Conservation (phyloP, 805 yeast species). For the Isabelozyma heimii region DNA sequence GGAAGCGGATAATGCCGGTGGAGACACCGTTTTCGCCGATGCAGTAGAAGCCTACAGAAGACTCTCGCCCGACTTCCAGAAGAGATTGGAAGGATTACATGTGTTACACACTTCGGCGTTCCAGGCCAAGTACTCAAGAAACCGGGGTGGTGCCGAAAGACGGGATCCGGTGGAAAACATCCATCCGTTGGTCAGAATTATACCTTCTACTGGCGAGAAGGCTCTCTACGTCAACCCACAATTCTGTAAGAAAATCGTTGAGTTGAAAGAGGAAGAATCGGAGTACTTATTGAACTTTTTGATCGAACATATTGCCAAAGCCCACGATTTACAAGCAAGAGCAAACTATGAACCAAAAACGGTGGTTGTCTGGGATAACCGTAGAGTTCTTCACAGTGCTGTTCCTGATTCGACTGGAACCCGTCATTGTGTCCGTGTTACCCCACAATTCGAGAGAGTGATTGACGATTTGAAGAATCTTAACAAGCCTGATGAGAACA, state of each 20-base stretch:
- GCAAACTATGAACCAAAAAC: constrained; percentile 34
- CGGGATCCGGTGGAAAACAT: constrained; percentile 34
- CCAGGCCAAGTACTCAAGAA: constrained; percentile 27
- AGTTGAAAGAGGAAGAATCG: constrained; percentile 37
- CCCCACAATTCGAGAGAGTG: constrained; percentile 41
- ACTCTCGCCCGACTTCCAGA: constrained; percentile 35
- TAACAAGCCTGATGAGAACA: constrained; percentile 26
- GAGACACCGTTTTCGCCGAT: constrained; percentile 40
- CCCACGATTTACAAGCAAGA: constrained; percentile 39
- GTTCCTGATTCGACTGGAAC: constrained; percentile 20
- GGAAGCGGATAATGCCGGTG: constrained; percentile 38
- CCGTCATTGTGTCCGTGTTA: constrained; percentile 35
- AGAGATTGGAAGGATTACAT: constrained; percentile 31
- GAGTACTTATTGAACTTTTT: constrained; percentile 32
- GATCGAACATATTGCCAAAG: constrained; percentile 26
- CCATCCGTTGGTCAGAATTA: constrained; percentile 39
- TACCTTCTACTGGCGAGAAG: constrained; percentile 38
- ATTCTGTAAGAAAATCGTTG: constrained; percentile 35
- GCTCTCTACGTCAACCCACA: constrained; percentile 32
- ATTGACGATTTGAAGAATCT: constrained; percentile 33
- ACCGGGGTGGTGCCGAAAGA: constrained; percentile 27
- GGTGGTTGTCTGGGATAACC: constrained; percentile 41
- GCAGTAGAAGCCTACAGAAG: constrained; percentile 39
- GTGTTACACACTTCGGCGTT: constrained; percentile 36
- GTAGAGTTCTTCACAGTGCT: constrained; percentile 36